Evolutionary conservation across 2,329 filamentous ascomycete species (phyloP), one percentile per base, ranked within the genome.

Genomic region (Aspergillus versicolor): DNA sequence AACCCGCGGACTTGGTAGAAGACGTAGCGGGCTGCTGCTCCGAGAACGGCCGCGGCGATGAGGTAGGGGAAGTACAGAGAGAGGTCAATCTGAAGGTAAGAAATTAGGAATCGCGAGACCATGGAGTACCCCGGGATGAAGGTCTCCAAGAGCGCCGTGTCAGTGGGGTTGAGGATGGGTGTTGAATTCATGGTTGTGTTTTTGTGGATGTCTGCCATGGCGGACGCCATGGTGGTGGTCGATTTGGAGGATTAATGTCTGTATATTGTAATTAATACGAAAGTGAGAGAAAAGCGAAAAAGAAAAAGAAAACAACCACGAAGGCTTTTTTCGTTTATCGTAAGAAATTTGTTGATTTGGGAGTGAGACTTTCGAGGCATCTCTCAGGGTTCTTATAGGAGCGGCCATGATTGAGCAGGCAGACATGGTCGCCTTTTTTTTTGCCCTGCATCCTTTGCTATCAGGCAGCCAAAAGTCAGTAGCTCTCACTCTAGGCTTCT

Each of bases 91-190:
- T 84, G 79, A 1, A 87, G 71, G 65, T 87, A 85, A 12, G 78
- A 79, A 17, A 82, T 76, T 3, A 86, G 66, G 2, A 80, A 76
- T 1, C 77, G 75, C 0, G 83, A 82, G 53, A 87, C 72, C 56
- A 85, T 70, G 7, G 84, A 83, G 69, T 88, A 87, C 17, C 87
- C 86, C 0, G 87, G 87, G 63, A 90, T 82, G 69, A 90, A 80
- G 60, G 81, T 79, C 66, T 89, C 86, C 32, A 90, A 75, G 40
- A 73, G 58, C 4, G 64, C 63, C 0, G 67, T 66, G 41, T 73
- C 68, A 3, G 63, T 59, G 5, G 63, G 54, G 45, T 52, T 54
- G 5, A 64, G 5, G 57, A 58, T 59, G n/a, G 47, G 61, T 37
- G 30, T 58, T 24, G 42, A 41, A 52, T 46, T 58, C 21, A 62